Conservation (phyloP, 78 protist genomes). For the Speleostelium caveatum region DNA sequence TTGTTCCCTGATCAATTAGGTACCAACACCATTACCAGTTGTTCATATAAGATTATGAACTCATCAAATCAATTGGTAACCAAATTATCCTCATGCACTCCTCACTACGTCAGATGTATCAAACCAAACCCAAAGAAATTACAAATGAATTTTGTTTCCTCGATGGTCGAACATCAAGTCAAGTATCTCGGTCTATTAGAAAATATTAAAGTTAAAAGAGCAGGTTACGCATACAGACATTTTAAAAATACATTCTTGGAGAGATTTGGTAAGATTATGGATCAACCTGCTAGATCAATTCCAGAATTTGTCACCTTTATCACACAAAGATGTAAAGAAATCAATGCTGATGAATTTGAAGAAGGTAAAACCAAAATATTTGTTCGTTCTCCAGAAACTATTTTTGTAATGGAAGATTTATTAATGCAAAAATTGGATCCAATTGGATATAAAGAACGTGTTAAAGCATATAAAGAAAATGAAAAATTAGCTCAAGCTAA, state of each 20-base stretch:
- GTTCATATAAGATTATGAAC: constrained; percentile 62
- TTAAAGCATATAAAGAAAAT: constrained; percentile 75
- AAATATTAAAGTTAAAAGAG: constrained; percentile 94
- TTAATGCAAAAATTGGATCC: constrained; percentile 84
- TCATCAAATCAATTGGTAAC: constrained; percentile 80
- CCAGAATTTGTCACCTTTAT: constrained; percentile 65
- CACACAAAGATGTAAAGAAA: constrained; percentile 1
- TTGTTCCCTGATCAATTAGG: constrained; percentile 80
- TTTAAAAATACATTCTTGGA: constrained; percentile 50
- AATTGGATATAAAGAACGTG: constrained; percentile 77
- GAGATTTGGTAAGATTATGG: constrained; percentile 75
- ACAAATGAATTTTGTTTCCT: constrained; percentile 54
- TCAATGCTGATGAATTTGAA: constrained; percentile 72
- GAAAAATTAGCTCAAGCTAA: constrained; percentile 75
- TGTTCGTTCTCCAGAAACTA: constrained; percentile 80
- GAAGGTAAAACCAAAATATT: constrained; percentile 83
- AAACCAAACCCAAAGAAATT: constrained; percentile 89
- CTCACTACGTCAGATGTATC: constrained; percentile 96
- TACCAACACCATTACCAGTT: constrained; percentile 70
- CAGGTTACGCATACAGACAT: constrained; percentile 95
- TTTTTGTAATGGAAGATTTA: constrained; percentile 79
- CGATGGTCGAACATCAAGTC: constrained; percentile 86
- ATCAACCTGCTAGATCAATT: constrained; percentile 27
- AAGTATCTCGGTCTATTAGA: constrained; percentile 93
- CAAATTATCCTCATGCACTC: constrained; percentile 74